A percentile compares a stretch with the other conserved stretches of the same genome.
Evolutionary conservation across 352 stramenopile genomes (phyloP).

Genomic region (Halophytophthora batemanensis): DNA sequence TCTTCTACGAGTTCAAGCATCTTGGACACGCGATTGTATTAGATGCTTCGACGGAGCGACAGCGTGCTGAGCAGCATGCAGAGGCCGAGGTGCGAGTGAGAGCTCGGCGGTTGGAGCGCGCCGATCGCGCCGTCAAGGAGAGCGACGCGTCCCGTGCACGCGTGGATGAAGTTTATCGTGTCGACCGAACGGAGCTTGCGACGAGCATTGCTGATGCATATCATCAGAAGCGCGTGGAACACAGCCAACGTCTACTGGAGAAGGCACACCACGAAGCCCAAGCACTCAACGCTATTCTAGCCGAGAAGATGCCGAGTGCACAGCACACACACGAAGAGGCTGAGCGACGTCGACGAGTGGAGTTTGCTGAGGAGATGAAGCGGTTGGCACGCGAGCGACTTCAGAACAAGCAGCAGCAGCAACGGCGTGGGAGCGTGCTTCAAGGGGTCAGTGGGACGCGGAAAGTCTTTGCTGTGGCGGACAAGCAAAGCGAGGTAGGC

Average conservation of each 20-base stretch:
- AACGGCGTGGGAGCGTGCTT: neutral
- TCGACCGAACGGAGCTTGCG: conserved; percentile 10
- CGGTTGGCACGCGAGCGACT: conserved; percentile 18
- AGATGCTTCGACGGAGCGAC: conserved; percentile 12
- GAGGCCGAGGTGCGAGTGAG: conserved; percentile 17
- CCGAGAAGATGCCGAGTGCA: conserved; percentile 9
- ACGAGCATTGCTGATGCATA: conserved; percentile 3
- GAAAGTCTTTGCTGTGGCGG: conserved; percentile 13
- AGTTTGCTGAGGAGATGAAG: conserved; percentile 32
- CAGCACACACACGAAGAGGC: conserved; percentile 15
- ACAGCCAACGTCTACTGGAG: conserved; percentile 19
- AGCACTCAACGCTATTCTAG: conserved; percentile 13
- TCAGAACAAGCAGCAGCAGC: conserved; percentile 16
- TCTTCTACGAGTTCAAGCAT: conserved; percentile 77
- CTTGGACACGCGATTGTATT: conserved; percentile 45
- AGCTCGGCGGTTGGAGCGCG: conserved; percentile 26
- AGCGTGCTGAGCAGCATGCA: conserved; percentile 5
- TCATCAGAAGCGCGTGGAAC: conserved; percentile 6
- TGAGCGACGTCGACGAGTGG: conserved; percentile 15
- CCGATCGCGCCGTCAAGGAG: conserved; percentile 29
- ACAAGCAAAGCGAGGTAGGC: neutral
- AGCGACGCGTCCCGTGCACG: conserved; percentile 36
- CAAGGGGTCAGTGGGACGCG: conserved; percentile 7
- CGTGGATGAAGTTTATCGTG: conserved; percentile 27
- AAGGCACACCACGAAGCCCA: conserved; percentile 19